Base-by-base conservation (phyloP, 805 yeast species). In the Candida wancherniae region DNA sequence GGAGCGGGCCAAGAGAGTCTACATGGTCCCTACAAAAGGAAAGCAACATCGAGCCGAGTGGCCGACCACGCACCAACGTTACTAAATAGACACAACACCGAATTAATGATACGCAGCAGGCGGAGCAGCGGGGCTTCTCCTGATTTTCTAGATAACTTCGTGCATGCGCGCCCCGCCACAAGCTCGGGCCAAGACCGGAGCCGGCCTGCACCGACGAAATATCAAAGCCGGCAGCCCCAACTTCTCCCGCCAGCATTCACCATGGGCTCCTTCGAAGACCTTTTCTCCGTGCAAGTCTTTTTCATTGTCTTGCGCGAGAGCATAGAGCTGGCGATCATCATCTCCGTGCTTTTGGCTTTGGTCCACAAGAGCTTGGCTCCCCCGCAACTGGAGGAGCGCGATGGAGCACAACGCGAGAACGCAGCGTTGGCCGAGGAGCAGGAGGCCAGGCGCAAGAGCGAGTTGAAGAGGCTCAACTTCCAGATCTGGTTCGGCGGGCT, bases 401-500 rank as follows among this genome's bases (percentile, higher is more conserved):
- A 9, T 9, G n/a, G n/a, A n/a, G n/a, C n/a, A n/a, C 22, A 25
- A 3, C 25, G 22, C 12, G 11, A 9, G 3, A 10, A 13, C 11
- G 24, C 34, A 9, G 6, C 30, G 8, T 16, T 5, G 10, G 14
- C 10, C 14, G 15, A 9, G 12, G 16, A 19, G 16, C 24, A 31
- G 9, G 29, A 31, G 3, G 33, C 22, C 5, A 19, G 22, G 16
- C 24, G 33, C 9, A 18, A 26, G 19, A 39, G 36, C 4, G 57
- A 51, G 37, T 30, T 36, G 12, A 26, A 17, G 15, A 28, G 31
- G 6, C 51, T 67, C 24, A 51, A 48, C 22, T 30, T 58, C 13
- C 73, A 66, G 41, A 58, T 67, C 15, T 67, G 72, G 72, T 32
- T 53, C 1, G 73, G 73, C 4, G 71, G 71, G 3, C 32, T 65